Evolutionary conservation across 2,329 filamentous ascomycete genomes (phyloP).

Genomic region (Penicillium frequentans): DNA sequence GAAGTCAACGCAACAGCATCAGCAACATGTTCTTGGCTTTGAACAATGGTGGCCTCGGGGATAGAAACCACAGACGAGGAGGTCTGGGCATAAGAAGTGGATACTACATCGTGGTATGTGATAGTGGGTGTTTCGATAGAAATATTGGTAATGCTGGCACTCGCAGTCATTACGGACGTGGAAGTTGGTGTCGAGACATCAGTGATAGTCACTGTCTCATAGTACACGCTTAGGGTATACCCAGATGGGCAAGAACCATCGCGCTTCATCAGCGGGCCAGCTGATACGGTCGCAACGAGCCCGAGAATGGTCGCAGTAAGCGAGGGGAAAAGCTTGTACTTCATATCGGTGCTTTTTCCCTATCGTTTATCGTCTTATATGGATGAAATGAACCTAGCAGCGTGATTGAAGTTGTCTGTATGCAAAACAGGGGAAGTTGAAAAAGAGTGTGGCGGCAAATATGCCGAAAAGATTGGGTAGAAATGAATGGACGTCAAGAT

Average conservation of each 20-base stretch:
- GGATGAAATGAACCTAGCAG: not conserved
- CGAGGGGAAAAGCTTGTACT: slow-evolving; percentile 25
- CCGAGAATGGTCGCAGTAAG: slow-evolving; percentile 25
- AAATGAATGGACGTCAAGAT: slow-evolving; percentile 32
- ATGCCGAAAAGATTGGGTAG: slow-evolving; percentile 13
- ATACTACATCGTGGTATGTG: not conserved
- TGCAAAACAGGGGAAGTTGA: not conserved
- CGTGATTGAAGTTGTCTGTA: not conserved
- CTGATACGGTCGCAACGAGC: slow-evolving; percentile 25
- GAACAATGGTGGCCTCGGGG: not conserved
- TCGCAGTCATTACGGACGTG: not conserved
- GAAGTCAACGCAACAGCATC: not conserved
- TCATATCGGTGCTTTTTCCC: slow-evolving; percentile 19
- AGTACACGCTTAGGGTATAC: slow-evolving; percentile 28
- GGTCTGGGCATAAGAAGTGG: not conserved
- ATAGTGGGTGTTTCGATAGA: not conserved
- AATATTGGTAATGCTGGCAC: not conserved
- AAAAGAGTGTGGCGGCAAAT: slow-evolving; percentile 1
- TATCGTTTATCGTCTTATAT: not conserved
- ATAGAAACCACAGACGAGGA: not conserved
- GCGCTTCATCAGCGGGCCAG: slow-evolving; percentile 17
- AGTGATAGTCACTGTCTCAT: slow-evolving; percentile 24
- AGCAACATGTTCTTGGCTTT: not conserved
- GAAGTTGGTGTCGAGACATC: not conserved
- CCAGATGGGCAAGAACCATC: slow-evolving; percentile 27